These are phyloP conservation scores for Coleophoma crateriformis DNA, from an alignment of 2,329 filamentous ascomycete species.

Conservation along the genomic window DNA sequence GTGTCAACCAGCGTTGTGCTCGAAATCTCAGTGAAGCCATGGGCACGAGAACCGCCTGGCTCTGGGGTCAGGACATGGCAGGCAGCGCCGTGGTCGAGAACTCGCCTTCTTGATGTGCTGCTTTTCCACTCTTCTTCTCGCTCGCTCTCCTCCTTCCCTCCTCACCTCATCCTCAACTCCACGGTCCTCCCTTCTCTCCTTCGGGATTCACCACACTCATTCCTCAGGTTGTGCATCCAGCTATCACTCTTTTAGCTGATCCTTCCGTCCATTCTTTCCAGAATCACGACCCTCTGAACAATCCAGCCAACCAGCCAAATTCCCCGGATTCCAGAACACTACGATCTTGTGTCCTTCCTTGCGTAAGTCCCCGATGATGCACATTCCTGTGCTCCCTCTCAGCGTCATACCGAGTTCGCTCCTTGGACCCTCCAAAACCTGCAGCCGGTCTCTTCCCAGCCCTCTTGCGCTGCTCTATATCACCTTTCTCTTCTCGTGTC, in stretches of 20 bases:
- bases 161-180: conserved; percentile 1
- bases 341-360: conserved; percentile 10
- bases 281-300: conserved; percentile 2
- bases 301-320: not conserved
- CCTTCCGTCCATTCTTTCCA: conserved; percentile 31
- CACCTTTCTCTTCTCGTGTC: too few species aligned
- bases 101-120: not conserved
- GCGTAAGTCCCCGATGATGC: conserved; percentile 13
- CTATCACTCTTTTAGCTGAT: conserved; percentile 37
- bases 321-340: conserved; percentile 1
- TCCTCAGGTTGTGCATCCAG: conserved; percentile 31
- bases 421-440: too few species aligned
- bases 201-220: conserved; percentile 26
- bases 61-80: not conserved
- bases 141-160: not conserved
- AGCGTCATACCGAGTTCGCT: too few species aligned
- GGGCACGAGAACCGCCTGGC: too few species aligned
- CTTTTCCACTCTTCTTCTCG: not conserved
- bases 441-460: too few species aligned
- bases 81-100: not conserved
- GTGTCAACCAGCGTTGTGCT: too few species aligned
- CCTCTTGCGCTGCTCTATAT: too few species aligned
- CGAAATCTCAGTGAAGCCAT: too few species aligned
- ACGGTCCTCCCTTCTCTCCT: conserved; percentile 21
- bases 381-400: not conserved